Evolutionary conservation across 2,329 filamentous ascomycete genomes (phyloP).

Genomic region (Diaporthe vaccinii): DNA sequence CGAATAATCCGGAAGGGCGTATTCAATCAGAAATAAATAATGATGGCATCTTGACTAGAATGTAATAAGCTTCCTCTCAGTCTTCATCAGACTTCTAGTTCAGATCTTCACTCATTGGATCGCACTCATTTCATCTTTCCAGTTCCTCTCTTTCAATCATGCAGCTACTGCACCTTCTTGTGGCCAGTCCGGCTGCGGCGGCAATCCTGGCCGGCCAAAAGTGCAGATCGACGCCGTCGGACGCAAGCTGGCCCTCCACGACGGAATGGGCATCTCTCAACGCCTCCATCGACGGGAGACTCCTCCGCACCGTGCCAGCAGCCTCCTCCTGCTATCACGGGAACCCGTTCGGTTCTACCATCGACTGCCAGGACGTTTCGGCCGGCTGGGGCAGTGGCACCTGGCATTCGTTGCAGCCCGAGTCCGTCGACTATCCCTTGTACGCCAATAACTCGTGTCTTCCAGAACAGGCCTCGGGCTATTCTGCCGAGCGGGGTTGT

Average conservation of each 20-base stretch:
- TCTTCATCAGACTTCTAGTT: background rate
- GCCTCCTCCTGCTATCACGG: background rate
- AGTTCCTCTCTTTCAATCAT: background rate
- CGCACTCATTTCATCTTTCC: background rate
- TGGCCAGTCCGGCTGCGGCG: background rate
- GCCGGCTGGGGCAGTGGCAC: background rate
- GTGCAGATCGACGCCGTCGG: background rate
- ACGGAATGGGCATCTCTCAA: background rate
- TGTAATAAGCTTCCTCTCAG: background rate
- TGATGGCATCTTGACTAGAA: background rate
- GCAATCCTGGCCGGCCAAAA: background rate
- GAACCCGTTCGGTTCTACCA: background rate
- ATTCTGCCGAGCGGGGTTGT: background rate
- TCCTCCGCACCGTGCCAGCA: constrained; percentile 5
- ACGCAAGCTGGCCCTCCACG: constrained; percentile 5
- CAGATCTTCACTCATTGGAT: background rate
- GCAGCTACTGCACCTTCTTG: background rate
- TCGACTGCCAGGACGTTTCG: constrained; percentile 6
- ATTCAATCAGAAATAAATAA: background rate
- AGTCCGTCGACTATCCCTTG: constrained; percentile 7
- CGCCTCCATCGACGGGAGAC: constrained; percentile 5
- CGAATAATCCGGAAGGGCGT: background rate
- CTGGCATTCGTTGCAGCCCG: background rate
- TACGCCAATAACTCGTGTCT: constrained; percentile 13
- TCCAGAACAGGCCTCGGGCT: constrained; percentile 2